Conservation (phyloP, 1,284 basidiomycete genomes). For the Rhodotorula sp. region DNA sequence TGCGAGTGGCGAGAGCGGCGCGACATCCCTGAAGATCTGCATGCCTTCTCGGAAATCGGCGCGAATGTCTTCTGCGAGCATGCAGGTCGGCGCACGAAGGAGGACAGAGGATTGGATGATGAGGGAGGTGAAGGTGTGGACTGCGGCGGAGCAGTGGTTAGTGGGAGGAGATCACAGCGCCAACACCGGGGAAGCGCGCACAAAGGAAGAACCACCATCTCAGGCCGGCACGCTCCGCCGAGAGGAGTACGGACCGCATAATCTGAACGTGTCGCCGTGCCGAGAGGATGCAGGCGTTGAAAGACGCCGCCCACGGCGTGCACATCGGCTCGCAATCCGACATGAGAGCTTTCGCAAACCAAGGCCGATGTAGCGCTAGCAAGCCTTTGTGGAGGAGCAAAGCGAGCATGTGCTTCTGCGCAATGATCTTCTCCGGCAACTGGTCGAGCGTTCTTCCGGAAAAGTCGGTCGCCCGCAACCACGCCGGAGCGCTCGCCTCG, state of each 20-base stretch:
- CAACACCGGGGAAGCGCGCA: not conserved
- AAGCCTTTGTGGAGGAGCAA: slow-evolving; percentile 43
- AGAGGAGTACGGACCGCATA: slow-evolving; percentile 29
- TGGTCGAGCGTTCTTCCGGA: not conserved
- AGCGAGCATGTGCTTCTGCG: slow-evolving; percentile 41
- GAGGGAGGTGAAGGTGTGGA: slow-evolving; percentile 43
- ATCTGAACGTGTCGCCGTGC: slow-evolving; percentile 40
- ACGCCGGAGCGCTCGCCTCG: slow-evolving; percentile 34
- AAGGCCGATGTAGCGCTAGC: slow-evolving; percentile 40
- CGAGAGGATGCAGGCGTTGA: slow-evolving; percentile 41
- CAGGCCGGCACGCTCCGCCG: slow-evolving; percentile 29
- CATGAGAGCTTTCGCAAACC: slow-evolving; percentile 39
- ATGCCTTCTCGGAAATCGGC: slow-evolving; percentile 34
- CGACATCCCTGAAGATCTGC: slow-evolving; percentile 38
- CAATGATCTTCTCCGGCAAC: slow-evolving; percentile 25
- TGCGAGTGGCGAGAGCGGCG: not conserved
- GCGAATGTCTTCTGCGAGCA: slow-evolving; percentile 42
- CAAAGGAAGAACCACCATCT: slow-evolving; percentile 42
- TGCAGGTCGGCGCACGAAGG: slow-evolving; percentile 36
- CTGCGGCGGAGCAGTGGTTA: not conserved
- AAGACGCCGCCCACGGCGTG: slow-evolving; percentile 37
- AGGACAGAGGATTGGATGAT: slow-evolving; percentile 41
- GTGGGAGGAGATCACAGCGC: too few relatives aligned
- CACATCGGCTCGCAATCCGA: slow-evolving; percentile 36
- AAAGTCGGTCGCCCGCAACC: slow-evolving; percentile 32